Conservation (phyloP, 2,329 filamentous ascomycete species). For the Fusarium scirpi region DNA sequence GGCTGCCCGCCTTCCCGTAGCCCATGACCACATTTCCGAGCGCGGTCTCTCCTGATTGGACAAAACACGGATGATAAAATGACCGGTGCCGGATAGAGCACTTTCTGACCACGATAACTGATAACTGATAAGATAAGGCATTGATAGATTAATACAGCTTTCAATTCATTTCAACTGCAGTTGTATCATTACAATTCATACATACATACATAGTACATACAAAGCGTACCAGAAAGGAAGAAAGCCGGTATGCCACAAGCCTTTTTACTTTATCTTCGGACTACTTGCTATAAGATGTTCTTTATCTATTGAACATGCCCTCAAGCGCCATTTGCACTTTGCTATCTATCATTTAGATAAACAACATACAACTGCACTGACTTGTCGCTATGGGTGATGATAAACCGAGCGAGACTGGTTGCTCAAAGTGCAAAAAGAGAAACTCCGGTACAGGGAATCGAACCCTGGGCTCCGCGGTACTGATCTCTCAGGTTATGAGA, state of each 20-base stretch:
- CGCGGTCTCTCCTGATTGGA: conserved; percentile 37
- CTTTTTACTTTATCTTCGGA: neutral
- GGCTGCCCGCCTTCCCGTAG: conserved; percentile 49
- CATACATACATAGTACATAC: neutral
- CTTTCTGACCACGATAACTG: conserved; percentile 5
- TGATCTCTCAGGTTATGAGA: conserved; percentile 44
- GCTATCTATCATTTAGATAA: neutral
- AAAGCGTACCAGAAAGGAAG: neutral
- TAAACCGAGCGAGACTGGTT: neutral
- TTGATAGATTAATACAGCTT: neutral
- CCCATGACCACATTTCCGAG: conserved; percentile 49
- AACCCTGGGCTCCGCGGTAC: conserved; percentile 46
- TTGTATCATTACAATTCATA: neutral
- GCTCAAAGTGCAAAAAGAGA: accelerated
- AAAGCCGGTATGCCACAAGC: neutral
- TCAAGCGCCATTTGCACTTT: neutral
- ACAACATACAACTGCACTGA: neutral
- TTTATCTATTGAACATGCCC: neutral
- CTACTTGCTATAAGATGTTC: neutral
- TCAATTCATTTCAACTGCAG: neutral
- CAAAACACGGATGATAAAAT: conserved; percentile 38
- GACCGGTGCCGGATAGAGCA: conserved; percentile 39
- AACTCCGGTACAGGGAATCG: conserved; percentile 47
- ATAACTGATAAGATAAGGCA: conserved; percentile 15
- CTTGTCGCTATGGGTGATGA: neutral